phyloP scores from a whole-genome alignment of 345 rosid genomes.

The Moricandia moricandioides region DNA sequence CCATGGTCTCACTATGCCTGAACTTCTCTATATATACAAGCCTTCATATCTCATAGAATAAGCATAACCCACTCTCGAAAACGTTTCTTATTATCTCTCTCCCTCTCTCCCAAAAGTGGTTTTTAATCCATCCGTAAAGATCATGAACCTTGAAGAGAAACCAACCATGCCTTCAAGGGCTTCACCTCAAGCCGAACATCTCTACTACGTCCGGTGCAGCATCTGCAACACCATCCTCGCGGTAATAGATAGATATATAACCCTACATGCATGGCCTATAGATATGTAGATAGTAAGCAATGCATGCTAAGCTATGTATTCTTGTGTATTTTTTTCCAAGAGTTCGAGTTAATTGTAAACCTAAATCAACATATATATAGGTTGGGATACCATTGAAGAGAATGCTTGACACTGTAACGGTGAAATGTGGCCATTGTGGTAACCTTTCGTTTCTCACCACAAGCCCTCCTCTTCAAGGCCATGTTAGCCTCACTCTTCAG shows the following conservation, averaged over 20 bases:
- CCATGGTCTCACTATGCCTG: slow-evolving; percentile 13
- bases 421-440: slow-evolving; percentile 96
- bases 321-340: not conserved
- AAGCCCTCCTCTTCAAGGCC: slow-evolving; percentile 78
- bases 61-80: slow-evolving; percentile 15
- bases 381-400: slow-evolving; percentile 93
- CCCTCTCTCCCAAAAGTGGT: slow-evolving; percentile 3
- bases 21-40: slow-evolving; percentile 28
- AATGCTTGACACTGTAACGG: slow-evolving; percentile 87
- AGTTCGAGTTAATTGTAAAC: not conserved
- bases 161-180: slow-evolving; percentile 56
- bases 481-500: slow-evolving; percentile 62
- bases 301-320: slow-evolving; percentile 1
- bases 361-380: slow-evolving; percentile 37
- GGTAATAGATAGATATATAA: slow-evolving; percentile 40
- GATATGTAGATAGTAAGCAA: not conserved
- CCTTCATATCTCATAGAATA: slow-evolving; percentile 16
- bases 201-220: slow-evolving; percentile 96
- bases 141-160: slow-evolving; percentile 71
- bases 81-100: slow-evolving; percentile 18
- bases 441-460: slow-evolving; percentile 90
- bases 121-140: slow-evolving; percentile 11
- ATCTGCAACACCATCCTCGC: slow-evolving; percentile 99
- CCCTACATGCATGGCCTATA: not conserved
- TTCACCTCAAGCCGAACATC: slow-evolving; percentile 63